Percentiles rank a stretch among this genome's conserved stretches.
Evolutionary conservation across 1,139 yeast genomes (phyloP).

Genomic region (Meyerozyma carpophila): DNA sequence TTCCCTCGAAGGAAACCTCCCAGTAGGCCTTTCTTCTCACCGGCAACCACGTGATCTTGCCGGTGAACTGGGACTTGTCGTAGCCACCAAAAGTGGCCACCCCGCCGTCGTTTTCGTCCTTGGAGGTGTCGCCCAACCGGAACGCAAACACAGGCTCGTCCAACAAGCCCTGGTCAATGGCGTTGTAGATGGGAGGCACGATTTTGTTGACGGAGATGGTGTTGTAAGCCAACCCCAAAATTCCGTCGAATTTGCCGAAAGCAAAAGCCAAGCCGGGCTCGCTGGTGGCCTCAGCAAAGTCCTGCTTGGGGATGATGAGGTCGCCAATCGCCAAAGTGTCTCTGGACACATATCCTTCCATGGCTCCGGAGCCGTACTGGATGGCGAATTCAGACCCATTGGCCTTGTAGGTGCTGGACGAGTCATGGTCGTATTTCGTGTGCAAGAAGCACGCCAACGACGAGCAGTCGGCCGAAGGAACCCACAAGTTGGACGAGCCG

Average conservation of each 20-base stretch:
- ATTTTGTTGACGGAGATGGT: conserved; percentile 81
- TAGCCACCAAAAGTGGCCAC: conserved; percentile 92
- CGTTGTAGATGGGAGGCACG: conserved; percentile 92
- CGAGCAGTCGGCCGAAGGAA: conserved; percentile 82
- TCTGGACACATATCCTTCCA: conserved; percentile 87
- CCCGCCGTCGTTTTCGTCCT: conserved; percentile 70
- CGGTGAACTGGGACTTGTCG: conserved; percentile 67
- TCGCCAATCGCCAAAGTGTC: conserved; percentile 81
- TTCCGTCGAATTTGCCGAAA: conserved; percentile 97
- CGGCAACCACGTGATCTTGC: conserved; percentile 90
- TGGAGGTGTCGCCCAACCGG: conserved; percentile 75
- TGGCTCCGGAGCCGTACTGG: conserved; percentile 86
- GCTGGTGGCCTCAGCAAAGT: conserved; percentile 92
- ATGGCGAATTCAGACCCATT: conserved; percentile 84
- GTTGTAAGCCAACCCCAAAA: conserved; percentile 89
- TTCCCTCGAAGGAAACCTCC: conserved; percentile 92
- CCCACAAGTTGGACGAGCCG: conserved; percentile 96
- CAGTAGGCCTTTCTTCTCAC: conserved; percentile 99
- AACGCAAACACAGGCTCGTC: conserved; percentile 86
- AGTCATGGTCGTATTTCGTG: conserved; percentile 77
- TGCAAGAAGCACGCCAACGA: conserved; percentile 95
- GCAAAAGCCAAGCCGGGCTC: conserved; percentile 99
- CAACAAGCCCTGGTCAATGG: conserved; percentile 71
- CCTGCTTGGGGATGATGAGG: conserved; percentile 77
- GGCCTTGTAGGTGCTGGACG: conserved; percentile 73